These are phyloP conservation scores for Cladosporium sp. DNA, from an alignment of 2,329 filamentous ascomycete species.

Conservation along the genomic window DNA sequence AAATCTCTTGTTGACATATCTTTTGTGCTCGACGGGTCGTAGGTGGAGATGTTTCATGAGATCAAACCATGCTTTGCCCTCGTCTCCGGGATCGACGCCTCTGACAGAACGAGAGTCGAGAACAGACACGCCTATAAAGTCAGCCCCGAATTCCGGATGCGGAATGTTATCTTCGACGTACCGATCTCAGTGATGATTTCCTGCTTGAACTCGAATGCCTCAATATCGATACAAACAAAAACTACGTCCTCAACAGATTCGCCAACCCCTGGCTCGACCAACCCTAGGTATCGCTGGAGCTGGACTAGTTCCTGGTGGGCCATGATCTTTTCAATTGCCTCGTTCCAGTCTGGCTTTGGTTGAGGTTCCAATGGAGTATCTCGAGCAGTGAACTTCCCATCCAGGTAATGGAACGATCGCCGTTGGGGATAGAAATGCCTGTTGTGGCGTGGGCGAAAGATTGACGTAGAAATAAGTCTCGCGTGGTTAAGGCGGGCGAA, in stretches of 20 bases:
- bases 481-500: neutral
- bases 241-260: constrained; percentile 44
- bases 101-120: constrained; percentile 65
- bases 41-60: constrained; percentile 69
- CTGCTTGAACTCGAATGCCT: constrained; percentile 68
- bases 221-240: constrained; percentile 77
- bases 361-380: neutral
- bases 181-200: constrained; percentile 78
- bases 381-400: neutral
- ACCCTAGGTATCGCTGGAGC: neutral
- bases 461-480: neutral
- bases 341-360: neutral
- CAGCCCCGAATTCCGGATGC: too few species aligned
- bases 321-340: neutral
- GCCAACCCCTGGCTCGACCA: neutral
- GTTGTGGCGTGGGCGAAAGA: neutral
- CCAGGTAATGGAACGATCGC: neutral
- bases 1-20: constrained; percentile 63
- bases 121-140: neutral
- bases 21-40: constrained; percentile 64
- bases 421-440: neutral
- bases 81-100: constrained; percentile 54
- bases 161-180: constrained; percentile 50
- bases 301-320: neutral
- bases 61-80: constrained; percentile 62